Evolutionary conservation across 306 rosid genomes (phyloP), one percentile per base, ranked within the genome.

Genomic region (Coriaria nepalensis): DNA sequence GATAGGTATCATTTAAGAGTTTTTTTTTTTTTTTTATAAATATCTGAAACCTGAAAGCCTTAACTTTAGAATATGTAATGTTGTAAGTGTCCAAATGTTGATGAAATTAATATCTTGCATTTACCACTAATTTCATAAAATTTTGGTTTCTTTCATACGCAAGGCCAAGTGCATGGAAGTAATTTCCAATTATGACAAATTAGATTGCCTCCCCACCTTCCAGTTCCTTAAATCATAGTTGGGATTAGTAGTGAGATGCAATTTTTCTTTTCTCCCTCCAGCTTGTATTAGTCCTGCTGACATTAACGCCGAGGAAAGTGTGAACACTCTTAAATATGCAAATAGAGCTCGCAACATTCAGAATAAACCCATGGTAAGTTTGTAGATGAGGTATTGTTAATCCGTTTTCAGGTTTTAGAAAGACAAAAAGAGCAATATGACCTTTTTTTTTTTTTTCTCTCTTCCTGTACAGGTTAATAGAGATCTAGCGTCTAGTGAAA

Each of bases 201-300:
- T 20, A 20, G 29, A 20, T 20, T 20, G 29, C 29, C 29, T 20
- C n/a, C n/a, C n/a, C 29, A 20, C 29, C 29, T 20, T 20, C 29
- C 29, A 20, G 29, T 20, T 20, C 29, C 3, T 15, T 20, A 32
- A 5, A 29, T 32, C 8, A 52, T 59, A 7, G 40, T 47, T 37
- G 37, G 47, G 47, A 29, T 43, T 29, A 59, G 29, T 20, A 20
- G 29, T 59, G 29, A n/a, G 12, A 15, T 59, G 39, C 29, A 20
- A 5, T 57, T 47, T 57, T 55, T 49, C 46, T 20, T 20, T 20
- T 20, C 29, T 3, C 52, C 45, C 78, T 68, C 58, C 74, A 92
- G 99, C 99, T 58, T 92, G 99, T 75, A 82, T 86, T 58, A 92
- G 99, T 68, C 99, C 99, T 49, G 96, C 99, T 55, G 99, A 92